Percentiles rank a stretch among this genome's conserved stretches.
Conservation (phyloP, 2,329 filamentous ascomycete species). For the Grosmannia serpens region DNA sequence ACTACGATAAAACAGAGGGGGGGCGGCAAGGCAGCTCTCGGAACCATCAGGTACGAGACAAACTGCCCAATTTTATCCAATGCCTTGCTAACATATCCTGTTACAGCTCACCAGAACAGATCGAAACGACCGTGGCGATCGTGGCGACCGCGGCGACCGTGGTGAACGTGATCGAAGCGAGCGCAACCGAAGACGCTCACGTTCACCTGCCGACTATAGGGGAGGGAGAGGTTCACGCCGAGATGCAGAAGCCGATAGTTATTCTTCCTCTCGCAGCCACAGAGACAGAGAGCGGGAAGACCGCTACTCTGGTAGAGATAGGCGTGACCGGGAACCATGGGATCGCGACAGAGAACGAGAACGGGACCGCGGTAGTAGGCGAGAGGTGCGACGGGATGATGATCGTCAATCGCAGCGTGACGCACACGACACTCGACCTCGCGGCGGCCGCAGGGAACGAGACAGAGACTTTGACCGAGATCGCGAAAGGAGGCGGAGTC, state of each 20-base stretch:
- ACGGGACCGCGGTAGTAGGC: conserved; percentile 17
- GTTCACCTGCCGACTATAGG: conserved; percentile 64
- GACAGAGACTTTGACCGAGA: conserved; percentile 22
- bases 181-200: conserved; percentile 63
- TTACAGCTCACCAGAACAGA: conserved; percentile 15
- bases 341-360: conserved; percentile 51
- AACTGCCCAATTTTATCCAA: background rate
- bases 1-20: conserved; percentile 22
- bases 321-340: conserved; percentile 58
- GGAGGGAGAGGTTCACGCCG: conserved; percentile 54
- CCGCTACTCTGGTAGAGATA: conserved; percentile 63
- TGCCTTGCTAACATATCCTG: background rate
- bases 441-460: conserved; percentile 38
- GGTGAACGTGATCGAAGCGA: conserved; percentile 22
- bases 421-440: conserved; percentile 28
- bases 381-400: conserved; percentile 56
- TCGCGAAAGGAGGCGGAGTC: conserved; percentile 57
- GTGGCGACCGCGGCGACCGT: conserved; percentile 2
- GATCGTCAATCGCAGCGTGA: conserved; percentile 34
- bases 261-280: conserved; percentile 87
- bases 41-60: conserved; percentile 36
- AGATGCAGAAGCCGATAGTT: conserved; percentile 58
- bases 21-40: conserved; percentile 40
- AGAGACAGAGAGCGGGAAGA: conserved; percentile 90
- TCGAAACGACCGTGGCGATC: conserved; percentile 8